Base-by-base conservation (phyloP, 1,284 basidiomycete species). In the Cutaneotrichosporon mucoides region DNA sequence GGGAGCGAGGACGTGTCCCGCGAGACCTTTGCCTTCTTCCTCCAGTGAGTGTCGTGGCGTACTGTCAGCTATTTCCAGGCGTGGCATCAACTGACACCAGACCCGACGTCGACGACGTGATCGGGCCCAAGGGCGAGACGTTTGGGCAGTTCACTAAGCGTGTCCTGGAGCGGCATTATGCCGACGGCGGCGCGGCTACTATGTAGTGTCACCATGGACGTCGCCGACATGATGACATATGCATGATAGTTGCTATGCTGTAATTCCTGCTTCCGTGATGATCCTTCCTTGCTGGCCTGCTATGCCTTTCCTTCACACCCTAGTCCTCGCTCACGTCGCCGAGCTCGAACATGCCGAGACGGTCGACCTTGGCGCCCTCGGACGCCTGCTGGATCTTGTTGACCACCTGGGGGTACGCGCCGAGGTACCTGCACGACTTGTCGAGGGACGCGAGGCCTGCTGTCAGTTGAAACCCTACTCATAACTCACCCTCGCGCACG, bases 91-190 rank as follows among this genome's bases (percentile, higher is more conserved):
- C 48, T 53, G 40, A 61, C 55, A 1, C 10, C 50, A 77, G 75
- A 56, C 92, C 93, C 1, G 85, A 94, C 73, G 86, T 88, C 5
- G 81, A 89, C 63, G 86, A 89, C 68, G 81, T 83, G 41, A 83
- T 96, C 35, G 86, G 87, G 1, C 43, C 65, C 11, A 33, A 47
- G 15, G 79, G 79, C 1, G 84, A 87, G 73, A 92, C 89, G 16
- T 97, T 94, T 70, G 93, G 92, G 1, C 82, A 87, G 65, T 96
- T 96, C 77, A 91, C 89, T 68, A 89, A 90, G 74, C 82, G 84
- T 60, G 83, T 93, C 34, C 86, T 95, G 64, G 83, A 84, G 60
- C 82, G 88, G 69, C 92, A 95, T 80, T 94, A 93, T 37, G 41
- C 7, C 5, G 12, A 4, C 13, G 11, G 24, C 24, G 24, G 24